Evolutionary conservation across 441 rosid species (phyloP).

Genomic region (Biscutella laevigata): DNA sequence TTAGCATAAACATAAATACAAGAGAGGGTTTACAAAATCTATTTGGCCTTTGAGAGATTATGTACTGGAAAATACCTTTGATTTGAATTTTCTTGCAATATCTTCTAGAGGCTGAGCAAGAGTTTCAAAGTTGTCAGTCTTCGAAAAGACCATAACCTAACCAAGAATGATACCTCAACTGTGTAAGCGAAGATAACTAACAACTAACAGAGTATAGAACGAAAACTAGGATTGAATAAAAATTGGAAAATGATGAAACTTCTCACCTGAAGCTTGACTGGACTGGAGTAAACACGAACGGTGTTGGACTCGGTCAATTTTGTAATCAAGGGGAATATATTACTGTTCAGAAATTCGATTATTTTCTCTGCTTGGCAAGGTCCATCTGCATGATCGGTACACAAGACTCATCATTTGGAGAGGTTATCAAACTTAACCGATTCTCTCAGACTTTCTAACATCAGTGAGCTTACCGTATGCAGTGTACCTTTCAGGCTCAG

Average conservation of each 20-base stretch:
- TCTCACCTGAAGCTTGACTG: slow-evolving; percentile 68
- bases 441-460: not conserved
- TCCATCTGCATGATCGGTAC: slow-evolving; percentile 52
- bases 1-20: slow-evolving; percentile 7
- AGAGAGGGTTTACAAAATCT: slow-evolving; percentile 6
- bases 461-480: slow-evolving; percentile 50
- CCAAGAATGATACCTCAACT: not conserved
- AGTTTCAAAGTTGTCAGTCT: slow-evolving; percentile 44
- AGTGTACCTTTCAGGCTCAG: slow-evolving; percentile 68
- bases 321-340: slow-evolving; percentile 79
- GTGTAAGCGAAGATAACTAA: not conserved
- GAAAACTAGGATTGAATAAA: not conserved
- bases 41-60: not conserved
- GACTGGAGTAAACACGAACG: slow-evolving; percentile 62
- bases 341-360: slow-evolving; percentile 55
- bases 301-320: slow-evolving; percentile 66
- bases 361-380: slow-evolving; percentile 39
- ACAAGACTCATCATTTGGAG: slow-evolving; percentile 7
- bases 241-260: not conserved
- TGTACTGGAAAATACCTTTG: slow-evolving; percentile 34
- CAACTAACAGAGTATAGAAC: not conserved
- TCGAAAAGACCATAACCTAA: slow-evolving; percentile 68
- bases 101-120: slow-evolving; percentile 57
- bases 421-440: not conserved
- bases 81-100: slow-evolving; percentile 72